These are phyloP conservation scores for Candida berthetii DNA, from an alignment of 805 yeast genomes.

Conservation along the genomic window DNA sequence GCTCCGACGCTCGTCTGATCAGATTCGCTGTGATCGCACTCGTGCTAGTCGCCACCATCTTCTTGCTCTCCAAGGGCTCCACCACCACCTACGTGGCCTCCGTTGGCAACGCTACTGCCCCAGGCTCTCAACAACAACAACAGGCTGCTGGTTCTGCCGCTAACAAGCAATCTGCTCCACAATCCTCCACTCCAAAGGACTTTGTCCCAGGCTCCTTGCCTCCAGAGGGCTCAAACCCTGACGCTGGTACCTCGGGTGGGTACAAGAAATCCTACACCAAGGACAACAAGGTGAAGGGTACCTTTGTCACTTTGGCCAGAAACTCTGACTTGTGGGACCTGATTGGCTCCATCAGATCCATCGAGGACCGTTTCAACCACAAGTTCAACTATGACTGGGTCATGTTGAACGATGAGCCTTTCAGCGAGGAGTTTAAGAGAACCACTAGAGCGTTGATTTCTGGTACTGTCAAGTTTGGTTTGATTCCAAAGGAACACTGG, in stretches of 20 bases:
- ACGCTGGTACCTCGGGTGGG: slow-evolving; percentile 7
- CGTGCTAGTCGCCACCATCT: slow-evolving; percentile 10
- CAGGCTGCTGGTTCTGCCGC: background rate
- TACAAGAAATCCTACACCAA: slow-evolving; percentile 25
- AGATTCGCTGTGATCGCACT: slow-evolving; percentile 13
- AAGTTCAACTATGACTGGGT: slow-evolving; percentile 91
- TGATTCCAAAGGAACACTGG: slow-evolving; percentile 85
- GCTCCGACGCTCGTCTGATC: slow-evolving; percentile 12
- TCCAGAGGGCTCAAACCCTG: background rate
- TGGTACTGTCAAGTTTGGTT: slow-evolving; percentile 74
- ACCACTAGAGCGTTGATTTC: slow-evolving; percentile 63
- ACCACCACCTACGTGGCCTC: slow-evolving; percentile 1
- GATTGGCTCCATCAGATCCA: slow-evolving; percentile 58
- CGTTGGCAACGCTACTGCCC: background rate
- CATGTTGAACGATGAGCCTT: slow-evolving; percentile 82
- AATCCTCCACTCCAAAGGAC: background rate
- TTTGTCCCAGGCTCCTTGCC: no score
- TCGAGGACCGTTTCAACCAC: slow-evolving; percentile 86
- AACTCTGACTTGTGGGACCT: slow-evolving; percentile 63
- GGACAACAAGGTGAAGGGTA: slow-evolving; percentile 40
- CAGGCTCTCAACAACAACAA: no score
- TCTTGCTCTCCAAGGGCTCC: slow-evolving; percentile 8
- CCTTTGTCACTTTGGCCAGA: slow-evolving; percentile 77
- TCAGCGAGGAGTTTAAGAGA: slow-evolving; percentile 72
- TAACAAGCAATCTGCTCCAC: background rate